phyloP scores from a whole-genome alignment of 2,329 filamentous ascomycete genomes.

The Colletotrichum plurivorum region DNA sequence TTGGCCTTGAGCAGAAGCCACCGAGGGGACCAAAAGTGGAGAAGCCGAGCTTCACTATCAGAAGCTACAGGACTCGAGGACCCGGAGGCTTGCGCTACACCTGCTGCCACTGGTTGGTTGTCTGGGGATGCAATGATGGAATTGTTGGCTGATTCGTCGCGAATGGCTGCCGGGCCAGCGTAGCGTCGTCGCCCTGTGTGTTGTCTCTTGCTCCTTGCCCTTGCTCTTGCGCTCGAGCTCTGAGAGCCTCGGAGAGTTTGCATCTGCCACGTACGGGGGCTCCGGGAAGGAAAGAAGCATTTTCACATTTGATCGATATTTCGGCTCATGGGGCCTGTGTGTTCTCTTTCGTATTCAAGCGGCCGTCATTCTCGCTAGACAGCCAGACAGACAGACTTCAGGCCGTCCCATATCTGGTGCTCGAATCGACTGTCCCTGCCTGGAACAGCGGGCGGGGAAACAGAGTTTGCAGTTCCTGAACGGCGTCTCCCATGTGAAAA shows the following conservation, averaged over 20 bases:
- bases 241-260: slow-evolving; percentile 4
- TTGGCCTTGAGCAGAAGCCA: slow-evolving; percentile 8
- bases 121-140: slow-evolving; percentile 27
- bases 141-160: slow-evolving; percentile 19
- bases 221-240: slow-evolving; percentile 27
- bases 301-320: neutral
- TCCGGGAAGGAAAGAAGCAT: slow-evolving; percentile 2
- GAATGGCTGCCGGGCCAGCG: slow-evolving; percentile 20
- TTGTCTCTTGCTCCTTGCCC: neutral
- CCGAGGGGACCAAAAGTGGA: slow-evolving; percentile 26
- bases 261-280: slow-evolving; percentile 18
- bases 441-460: slow-evolving; percentile 16
- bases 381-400: slow-evolving; percentile 16
- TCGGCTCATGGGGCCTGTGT: slow-evolving; percentile 9
- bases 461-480: slow-evolving; percentile 37
- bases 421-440: slow-evolving; percentile 18
- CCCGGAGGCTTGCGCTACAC: slow-evolving; percentile 7
- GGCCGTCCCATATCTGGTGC: slow-evolving; percentile 30
- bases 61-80: slow-evolving; percentile 25
- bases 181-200: neutral
- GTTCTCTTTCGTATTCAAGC: slow-evolving; percentile 26
- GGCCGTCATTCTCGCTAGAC: slow-evolving; percentile 11
- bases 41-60: slow-evolving; percentile 38
- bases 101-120: slow-evolving; percentile 25
- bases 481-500: slow-evolving; percentile 37